Evolutionary conservation across 805 yeast species (phyloP).

Genomic region (Wickerhamiella hasegawae): DNA sequence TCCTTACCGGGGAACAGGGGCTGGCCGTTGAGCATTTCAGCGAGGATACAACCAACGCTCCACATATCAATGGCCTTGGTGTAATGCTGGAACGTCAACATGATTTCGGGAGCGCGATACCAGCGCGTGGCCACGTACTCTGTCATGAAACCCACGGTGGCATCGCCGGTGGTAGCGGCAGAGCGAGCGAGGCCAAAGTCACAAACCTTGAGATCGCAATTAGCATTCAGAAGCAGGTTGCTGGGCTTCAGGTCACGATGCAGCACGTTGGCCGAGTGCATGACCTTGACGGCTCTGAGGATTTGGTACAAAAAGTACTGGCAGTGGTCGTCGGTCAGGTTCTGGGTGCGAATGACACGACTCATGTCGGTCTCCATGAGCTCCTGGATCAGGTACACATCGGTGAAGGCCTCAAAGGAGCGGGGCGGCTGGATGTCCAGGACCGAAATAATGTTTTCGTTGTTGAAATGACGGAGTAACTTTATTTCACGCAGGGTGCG

Average conservation of each 20-base stretch:
- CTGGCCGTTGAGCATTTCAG: slow-evolving; percentile 79
- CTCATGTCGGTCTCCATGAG: slow-evolving; percentile 98
- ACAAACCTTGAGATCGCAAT: slow-evolving; percentile 90
- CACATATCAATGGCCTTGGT: slow-evolving; percentile 94
- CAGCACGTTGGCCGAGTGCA: slow-evolving; percentile 82
- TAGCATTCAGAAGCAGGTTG: slow-evolving; percentile 81
- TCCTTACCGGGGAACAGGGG: slow-evolving; percentile 93
- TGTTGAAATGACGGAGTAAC: slow-evolving; percentile 75
- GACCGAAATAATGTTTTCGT: slow-evolving; percentile 82
- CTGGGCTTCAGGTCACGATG: slow-evolving; percentile 95
- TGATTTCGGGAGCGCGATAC: slow-evolving; percentile 98
- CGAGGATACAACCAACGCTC: slow-evolving; percentile 96
- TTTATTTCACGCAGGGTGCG: slow-evolving; percentile 83
- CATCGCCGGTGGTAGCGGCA: slow-evolving; percentile 58
- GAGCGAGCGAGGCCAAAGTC: slow-evolving; percentile 96
- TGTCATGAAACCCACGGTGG: slow-evolving; percentile 80
- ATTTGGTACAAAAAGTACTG: slow-evolving; percentile 88
- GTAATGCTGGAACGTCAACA: slow-evolving; percentile 85
- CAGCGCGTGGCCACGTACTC: slow-evolving; percentile 98
- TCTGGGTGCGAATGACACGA: slow-evolving; percentile 88
- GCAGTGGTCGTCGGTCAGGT: slow-evolving; percentile 85
- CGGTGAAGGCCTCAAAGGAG: slow-evolving; percentile 58
- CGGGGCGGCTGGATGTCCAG: slow-evolving; percentile 80
- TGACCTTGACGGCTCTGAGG: slow-evolving; percentile 74
- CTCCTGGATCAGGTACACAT: slow-evolving; percentile 69